Evolutionary conservation across 2,329 filamentous ascomycete genomes (phyloP).

Genomic region (Thielaviopsis euricoi): DNA sequence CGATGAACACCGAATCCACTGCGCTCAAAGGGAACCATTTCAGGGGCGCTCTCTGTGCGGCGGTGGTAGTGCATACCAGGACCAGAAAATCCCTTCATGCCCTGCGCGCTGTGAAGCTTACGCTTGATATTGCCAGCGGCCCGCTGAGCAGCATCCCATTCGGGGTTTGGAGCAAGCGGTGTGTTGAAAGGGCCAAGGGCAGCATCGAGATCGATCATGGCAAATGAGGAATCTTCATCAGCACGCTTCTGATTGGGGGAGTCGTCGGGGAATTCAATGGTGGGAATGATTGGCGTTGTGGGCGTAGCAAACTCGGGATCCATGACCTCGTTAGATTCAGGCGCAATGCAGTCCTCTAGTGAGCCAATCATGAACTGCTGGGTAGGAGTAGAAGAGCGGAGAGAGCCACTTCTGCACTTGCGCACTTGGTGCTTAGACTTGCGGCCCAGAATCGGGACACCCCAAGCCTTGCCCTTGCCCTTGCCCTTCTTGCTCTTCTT

Average conservation of each 20-base stretch:
- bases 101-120: constrained; percentile 60
- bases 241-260: constrained; percentile 1
- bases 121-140: constrained; percentile 40
- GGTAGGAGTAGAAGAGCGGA: constrained; percentile 29
- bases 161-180: constrained; percentile 43
- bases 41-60: constrained; percentile 64
- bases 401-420: constrained; percentile 23
- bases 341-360: constrained; percentile 8
- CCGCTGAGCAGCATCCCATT: constrained; percentile 51
- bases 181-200: constrained; percentile 88
- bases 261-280: constrained; percentile 15
- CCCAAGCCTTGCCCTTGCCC: constrained; percentile 64
- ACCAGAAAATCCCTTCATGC: constrained; percentile 50
- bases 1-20: constrained; percentile 40
- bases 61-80: constrained; percentile 62
- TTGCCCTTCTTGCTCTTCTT: constrained; percentile 22
- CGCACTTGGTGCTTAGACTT: constrained; percentile 35
- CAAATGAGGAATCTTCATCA: constrained; percentile 50
- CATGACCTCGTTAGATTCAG: constrained; percentile 9
- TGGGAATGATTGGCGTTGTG: constrained; percentile 10
- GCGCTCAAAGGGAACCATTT: constrained; percentile 58
- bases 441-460: constrained; percentile 47
- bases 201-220: constrained; percentile 86
- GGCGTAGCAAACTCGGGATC: constrained; percentile 7
- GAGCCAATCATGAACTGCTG: constrained; percentile 13